Base-by-base conservation (phyloP, 169 alveolate species). In the Plasmodium vivax region DNA sequence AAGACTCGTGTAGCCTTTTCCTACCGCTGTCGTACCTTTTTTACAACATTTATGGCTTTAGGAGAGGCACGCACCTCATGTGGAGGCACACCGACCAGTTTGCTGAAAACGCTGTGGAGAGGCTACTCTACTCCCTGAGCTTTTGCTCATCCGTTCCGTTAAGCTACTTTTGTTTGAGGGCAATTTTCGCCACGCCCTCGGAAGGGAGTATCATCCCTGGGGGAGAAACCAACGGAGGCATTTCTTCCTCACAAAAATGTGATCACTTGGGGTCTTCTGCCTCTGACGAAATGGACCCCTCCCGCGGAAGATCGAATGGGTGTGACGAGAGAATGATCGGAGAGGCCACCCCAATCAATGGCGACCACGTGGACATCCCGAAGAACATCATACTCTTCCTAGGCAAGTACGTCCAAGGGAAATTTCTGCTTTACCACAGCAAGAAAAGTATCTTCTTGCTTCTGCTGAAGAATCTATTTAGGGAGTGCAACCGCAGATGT, bases 11-110 rank as follows among this genome's bases (percentile, higher is more conserved):
- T 54, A 85, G 54, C 68, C 58, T 75, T n/a, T 54, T 85, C 30
- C 10, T 85, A 51, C 93, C 93, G 1, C 45, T 85, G 4, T 74
- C 87, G 5, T 85, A 85, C 81, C 68, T 85, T 30, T 85, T 85
- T 85, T 85, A 85, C 58, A 85, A 85, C 58, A 5, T 85, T 27
- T 68, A 74, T 38, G 62, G 16, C 32, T 4, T 85, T 74, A 16
- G 0, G 36, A 73, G 56, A 45, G 56, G 47, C 27, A 19, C 43
- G 1, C 38, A 27, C 38, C 56, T 16, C 38, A 47, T 30, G 36
- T 30, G 36, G n/a, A 7, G 12, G 51, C 27, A 14, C 12, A 51
- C 74, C 23, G 62, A 45, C 14, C 32, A 82, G n/a, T 16, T 12
- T 2, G 45, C 51, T 12, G 36, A 27, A 12, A 45, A 23, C 38